A percentile compares a stretch with the other conserved stretches of the same genome.
phyloP scores from a whole-genome alignment of 2,329 filamentous ascomycete genomes.

The Penicillium digitatum region DNA sequence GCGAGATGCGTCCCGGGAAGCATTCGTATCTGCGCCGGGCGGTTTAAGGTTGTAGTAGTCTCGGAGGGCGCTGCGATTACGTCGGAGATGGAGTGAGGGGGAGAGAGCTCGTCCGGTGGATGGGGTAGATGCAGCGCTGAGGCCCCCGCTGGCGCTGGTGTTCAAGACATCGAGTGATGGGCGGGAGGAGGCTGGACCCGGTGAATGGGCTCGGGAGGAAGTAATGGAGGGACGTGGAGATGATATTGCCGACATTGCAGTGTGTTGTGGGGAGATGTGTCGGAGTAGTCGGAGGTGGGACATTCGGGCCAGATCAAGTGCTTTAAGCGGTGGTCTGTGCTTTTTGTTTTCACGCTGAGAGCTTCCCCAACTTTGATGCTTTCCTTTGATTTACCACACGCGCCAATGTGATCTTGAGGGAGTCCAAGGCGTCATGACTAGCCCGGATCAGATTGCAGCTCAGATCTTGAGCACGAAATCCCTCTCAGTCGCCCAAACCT shows the following conservation, averaged over 20 bases:
- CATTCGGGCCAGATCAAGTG: slow-evolving; percentile 11
- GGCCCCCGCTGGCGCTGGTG: slow-evolving; percentile 50
- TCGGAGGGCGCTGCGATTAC: slow-evolving; percentile 81
- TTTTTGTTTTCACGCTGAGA: slow-evolving; percentile 11
- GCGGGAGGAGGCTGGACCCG: slow-evolving; percentile 68
- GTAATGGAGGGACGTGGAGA: slow-evolving; percentile 58
- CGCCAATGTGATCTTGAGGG: background rate
- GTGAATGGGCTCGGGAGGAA: slow-evolving; percentile 50
- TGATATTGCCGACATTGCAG: slow-evolving; percentile 56
- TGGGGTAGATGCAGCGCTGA: slow-evolving; percentile 43
- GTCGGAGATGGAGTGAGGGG: slow-evolving; percentile 40
- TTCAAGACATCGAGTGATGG: slow-evolving; percentile 66
- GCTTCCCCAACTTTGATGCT: slow-evolving; percentile 10
- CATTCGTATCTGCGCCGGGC: slow-evolving; percentile 32
- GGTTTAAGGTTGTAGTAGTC: slow-evolving; percentile 88
- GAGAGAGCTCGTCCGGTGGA: slow-evolving; percentile 43
- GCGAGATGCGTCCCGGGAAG: slow-evolving; percentile 29
- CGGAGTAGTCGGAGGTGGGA: slow-evolving; percentile 6
- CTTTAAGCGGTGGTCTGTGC: slow-evolving; percentile 30
- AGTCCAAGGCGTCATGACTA: slow-evolving; percentile 25
- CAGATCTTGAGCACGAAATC: slow-evolving; percentile 56
- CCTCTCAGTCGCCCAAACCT: slow-evolving; percentile 55
- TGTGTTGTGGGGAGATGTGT: background rate
- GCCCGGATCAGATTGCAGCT: slow-evolving; percentile 39
- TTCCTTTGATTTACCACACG: background rate